These are phyloP conservation scores for Iris pallida DNA, from an alignment of 116 monocot species.

Conservation along the genomic window DNA sequence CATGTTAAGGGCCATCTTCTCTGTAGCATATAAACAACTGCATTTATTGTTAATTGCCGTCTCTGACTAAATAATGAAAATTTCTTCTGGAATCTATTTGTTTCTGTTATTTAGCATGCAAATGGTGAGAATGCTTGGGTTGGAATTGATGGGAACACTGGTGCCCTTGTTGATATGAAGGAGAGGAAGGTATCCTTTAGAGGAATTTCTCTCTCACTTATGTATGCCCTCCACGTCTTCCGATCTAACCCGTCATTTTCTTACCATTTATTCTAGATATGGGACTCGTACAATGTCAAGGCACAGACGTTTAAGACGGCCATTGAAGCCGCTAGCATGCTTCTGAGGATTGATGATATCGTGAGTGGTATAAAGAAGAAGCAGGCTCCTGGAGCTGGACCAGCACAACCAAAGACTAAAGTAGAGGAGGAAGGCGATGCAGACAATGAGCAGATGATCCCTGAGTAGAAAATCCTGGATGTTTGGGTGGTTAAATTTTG, in stretches of 20 bases:
- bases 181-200: conserved; percentile 53
- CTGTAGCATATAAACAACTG: too few species aligned
- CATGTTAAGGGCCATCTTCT: too few species aligned
- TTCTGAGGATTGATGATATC: conserved; percentile 84
- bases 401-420: conserved; percentile 45
- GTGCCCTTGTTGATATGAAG: conserved; percentile 82
- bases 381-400: conserved; percentile 56
- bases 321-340: conserved; percentile 88
- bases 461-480: conserved; percentile 28
- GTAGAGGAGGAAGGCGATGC: conserved; percentile 75
- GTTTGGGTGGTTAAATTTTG: not conserved
- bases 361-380: conserved; percentile 96
- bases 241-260: not conserved
- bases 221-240: not conserved
- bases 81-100: not conserved
- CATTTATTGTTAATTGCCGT: too few species aligned
- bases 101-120: conserved; percentile 48
- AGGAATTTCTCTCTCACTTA: not conserved
- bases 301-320: conserved; percentile 89
- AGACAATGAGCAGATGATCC: conserved; percentile 72
- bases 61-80: too few species aligned
- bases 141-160: conserved; percentile 88
- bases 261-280: conserved; percentile 39
- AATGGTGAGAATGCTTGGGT: conserved; percentile 92
- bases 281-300: conserved; percentile 89